phyloP scores from a whole-genome alignment of 257 asterid species.

The Agastache rugosa region DNA sequence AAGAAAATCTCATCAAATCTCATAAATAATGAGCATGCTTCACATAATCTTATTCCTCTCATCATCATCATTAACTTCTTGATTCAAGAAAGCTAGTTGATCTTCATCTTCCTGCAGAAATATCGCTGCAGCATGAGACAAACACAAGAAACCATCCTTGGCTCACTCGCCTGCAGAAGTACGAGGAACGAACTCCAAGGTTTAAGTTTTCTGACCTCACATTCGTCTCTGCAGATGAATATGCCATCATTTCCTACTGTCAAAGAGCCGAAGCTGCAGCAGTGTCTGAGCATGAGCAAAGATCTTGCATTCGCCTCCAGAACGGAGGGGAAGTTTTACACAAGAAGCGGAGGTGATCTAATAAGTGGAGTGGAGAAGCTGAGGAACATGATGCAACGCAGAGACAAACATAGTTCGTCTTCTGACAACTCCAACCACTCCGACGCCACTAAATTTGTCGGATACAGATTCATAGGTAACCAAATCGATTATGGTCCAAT shows the following conservation, averaged over 20 bases:
- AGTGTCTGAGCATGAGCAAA: neutral
- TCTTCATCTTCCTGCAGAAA: constrained; percentile 56
- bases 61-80: constrained; percentile 18
- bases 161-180: constrained; percentile 31
- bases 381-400: constrained; percentile 44
- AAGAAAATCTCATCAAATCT: constrained; percentile 36
- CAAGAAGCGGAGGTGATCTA: constrained; percentile 21
- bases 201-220: constrained; percentile 24
- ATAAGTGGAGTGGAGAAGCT: constrained; percentile 4
- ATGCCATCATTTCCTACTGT: constrained; percentile 9
- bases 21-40: constrained; percentile 31
- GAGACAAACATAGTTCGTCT: constrained; percentile 14
- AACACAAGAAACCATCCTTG: constrained; percentile 38
- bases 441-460: constrained; percentile 42
- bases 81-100: neutral
- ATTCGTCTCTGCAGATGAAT: constrained; percentile 4
- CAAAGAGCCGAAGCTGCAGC: neutral
- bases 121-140: constrained; percentile 53
- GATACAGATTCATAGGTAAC: constrained; percentile 54
- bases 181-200: constrained; percentile 30
- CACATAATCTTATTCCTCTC: neutral
- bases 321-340: constrained; percentile 26
- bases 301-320: constrained; percentile 11
- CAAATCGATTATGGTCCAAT: constrained; percentile 54
- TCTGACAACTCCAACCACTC: neutral